Evolutionary conservation across 805 yeast genomes (phyloP).

Genomic region (Metschnikowia corniflorae): DNA sequence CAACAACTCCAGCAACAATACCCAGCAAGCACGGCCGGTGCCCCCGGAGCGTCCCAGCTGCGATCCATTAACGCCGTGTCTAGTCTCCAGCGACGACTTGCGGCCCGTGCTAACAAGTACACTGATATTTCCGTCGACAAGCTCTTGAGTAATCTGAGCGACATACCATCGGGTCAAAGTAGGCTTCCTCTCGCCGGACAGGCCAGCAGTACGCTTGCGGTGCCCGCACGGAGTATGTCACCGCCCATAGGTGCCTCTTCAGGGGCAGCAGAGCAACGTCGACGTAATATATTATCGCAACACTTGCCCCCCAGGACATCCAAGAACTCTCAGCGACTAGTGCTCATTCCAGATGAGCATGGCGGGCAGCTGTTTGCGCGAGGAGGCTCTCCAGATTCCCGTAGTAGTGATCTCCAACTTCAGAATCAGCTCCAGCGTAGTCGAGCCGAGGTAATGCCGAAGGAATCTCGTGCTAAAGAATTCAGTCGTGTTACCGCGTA

Average conservation of each 20-base stretch:
- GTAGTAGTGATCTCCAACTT: constrained; percentile 19
- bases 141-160: constrained; percentile 73
- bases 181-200: constrained; percentile 34
- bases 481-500: constrained; percentile 89
- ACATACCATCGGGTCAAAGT: constrained; percentile 78
- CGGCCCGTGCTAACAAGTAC: constrained; percentile 41
- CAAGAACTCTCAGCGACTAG: constrained; percentile 81
- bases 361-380: constrained; percentile 8
- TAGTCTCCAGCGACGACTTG: constrained; percentile 13
- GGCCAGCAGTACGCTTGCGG: constrained; percentile 12
- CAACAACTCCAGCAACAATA: constrained; percentile 29
- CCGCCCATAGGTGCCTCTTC: constrained; percentile 18
- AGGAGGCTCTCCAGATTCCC: constrained; percentile 14
- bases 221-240: constrained; percentile 20
- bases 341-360: constrained; percentile 69
- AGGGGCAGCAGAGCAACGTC: constrained; percentile 12
- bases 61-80: constrained; percentile 17
- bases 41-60: constrained; percentile 7
- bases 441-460: constrained; percentile 57
- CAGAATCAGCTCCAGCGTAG: constrained; percentile 36
- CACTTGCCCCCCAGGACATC: constrained; percentile 72
- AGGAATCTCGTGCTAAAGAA: constrained; percentile 57
- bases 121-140: constrained; percentile 80
- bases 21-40: constrained; percentile 4
- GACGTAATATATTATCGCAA: constrained; percentile 43